Conservation (phyloP, 768 basidiomycete genomes). For the Tubosaeta brunneosetosa region DNA sequence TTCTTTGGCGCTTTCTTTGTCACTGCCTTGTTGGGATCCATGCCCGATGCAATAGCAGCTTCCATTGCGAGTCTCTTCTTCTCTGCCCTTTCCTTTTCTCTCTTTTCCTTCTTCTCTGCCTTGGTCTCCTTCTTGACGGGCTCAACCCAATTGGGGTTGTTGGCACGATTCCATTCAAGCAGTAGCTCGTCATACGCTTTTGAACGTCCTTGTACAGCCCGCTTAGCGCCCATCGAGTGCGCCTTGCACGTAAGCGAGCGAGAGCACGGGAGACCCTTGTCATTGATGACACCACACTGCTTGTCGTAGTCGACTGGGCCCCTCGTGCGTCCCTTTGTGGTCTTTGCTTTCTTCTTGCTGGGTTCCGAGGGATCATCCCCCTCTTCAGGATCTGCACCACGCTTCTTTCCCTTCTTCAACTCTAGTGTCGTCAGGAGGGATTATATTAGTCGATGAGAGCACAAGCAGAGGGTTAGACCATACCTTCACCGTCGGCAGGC, state of each 20-base stretch:
- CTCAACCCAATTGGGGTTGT: conserved; percentile 86
- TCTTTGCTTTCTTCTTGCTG: conserved; percentile 77
- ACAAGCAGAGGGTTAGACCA: conserved; percentile 4
- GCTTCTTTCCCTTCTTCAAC: conserved; percentile 66
- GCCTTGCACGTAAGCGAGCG: conserved; percentile 97
- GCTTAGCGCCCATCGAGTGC: conserved; percentile 95
- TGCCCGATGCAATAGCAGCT: conserved; percentile 61
- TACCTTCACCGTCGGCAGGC: conserved; percentile 44
- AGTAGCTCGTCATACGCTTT: conserved; percentile 81
- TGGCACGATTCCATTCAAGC: conserved; percentile 84
- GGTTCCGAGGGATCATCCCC: conserved; percentile 60
- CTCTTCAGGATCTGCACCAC: conserved; percentile 71
- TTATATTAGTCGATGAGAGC: conserved; percentile 4
- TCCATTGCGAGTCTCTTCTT: conserved; percentile 72
- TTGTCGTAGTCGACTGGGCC: conserved; percentile 88
- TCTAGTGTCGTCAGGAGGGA: conserved; percentile 20
- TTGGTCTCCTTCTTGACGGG: conserved; percentile 84
- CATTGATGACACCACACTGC: conserved; percentile 97
- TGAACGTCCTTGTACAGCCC: conserved; percentile 83
- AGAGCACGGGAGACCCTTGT: conserved; percentile 88
- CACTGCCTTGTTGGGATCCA: conserved; percentile 39
- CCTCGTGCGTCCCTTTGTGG: conserved; percentile 74
- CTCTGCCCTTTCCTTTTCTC: conserved; percentile 75
- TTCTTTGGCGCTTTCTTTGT: conserved; percentile 67
- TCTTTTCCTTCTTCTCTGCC: conserved; percentile 82